Evolutionary conservation across 208 protist species (phyloP).

Genomic region (Crithidia expoeki): DNA sequence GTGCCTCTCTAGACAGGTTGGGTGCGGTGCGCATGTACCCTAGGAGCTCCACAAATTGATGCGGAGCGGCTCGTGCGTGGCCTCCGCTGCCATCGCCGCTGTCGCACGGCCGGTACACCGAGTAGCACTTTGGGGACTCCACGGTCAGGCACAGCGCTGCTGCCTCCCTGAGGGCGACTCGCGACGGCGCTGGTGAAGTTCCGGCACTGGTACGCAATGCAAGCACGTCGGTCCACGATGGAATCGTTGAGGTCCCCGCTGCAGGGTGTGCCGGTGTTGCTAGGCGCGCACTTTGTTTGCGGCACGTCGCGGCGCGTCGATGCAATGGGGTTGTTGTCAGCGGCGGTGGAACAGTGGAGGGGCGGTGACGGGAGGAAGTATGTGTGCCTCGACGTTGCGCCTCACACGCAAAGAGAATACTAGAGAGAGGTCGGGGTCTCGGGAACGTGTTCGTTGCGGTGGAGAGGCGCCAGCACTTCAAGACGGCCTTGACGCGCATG

Average conservation of each 20-base stretch:
- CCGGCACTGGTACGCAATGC: background rate
- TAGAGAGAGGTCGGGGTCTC: background rate
- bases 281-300: background rate
- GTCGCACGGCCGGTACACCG: constrained; percentile 48
- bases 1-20: constrained; percentile 9
- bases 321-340: constrained; percentile 9
- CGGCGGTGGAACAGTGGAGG: constrained; percentile 19
- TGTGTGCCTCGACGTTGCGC: background rate
- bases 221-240: constrained; percentile 26
- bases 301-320: background rate
- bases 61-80: constrained; percentile 21
- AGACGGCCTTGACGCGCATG: background rate
- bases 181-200: constrained; percentile 4
- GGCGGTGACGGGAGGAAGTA: background rate
- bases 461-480: background rate
- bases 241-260: too few species aligned
- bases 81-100: background rate
- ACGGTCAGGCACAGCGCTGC: constrained; percentile 31
- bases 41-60: constrained; percentile 36
- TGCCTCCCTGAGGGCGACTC: constrained; percentile 34
- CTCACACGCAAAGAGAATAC: background rate
- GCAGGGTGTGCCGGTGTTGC: background rate
- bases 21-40: constrained; percentile 7
- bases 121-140: constrained; percentile 44
- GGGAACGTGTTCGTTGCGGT: background rate